These are phyloP conservation scores for Curvularia sp. DNA, from an alignment of 2,329 filamentous ascomycete species.

Conservation along the genomic window DNA sequence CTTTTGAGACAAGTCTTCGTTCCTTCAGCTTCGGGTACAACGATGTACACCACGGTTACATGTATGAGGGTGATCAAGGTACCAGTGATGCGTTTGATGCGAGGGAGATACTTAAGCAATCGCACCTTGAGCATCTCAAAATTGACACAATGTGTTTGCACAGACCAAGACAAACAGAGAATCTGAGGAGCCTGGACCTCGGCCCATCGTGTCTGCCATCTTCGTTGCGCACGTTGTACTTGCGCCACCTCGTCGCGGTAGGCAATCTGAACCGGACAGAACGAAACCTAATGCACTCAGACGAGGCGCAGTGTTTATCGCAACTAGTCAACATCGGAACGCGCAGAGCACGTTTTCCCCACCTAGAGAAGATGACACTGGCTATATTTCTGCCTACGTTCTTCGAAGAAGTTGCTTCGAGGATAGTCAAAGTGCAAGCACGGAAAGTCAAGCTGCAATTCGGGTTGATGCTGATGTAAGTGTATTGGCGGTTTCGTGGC, in stretches of 20 bases:
- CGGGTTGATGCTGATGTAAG: conserved; percentile 14
- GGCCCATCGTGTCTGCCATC: conserved; percentile 14
- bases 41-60: background rate
- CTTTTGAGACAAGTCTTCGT: conserved; percentile 16
- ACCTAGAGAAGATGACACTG: conserved; percentile 14
- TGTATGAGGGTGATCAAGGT: background rate
- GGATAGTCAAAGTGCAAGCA: conserved; percentile 12
- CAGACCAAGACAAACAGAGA: conserved; percentile 1
- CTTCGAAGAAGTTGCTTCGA: conserved; percentile 16
- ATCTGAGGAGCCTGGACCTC: conserved; percentile 13
- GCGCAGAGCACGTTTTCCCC: conserved; percentile 12
- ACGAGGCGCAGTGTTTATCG: conserved; percentile 20
- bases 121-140: conserved; percentile 12
- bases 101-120: conserved; percentile 10
- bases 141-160: conserved; percentile 21
- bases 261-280: conserved; percentile 11
- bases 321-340: conserved; percentile 12
- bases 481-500: background rate
- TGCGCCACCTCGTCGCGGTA: conserved; percentile 12
- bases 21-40: conserved; percentile 12
- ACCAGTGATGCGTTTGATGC: conserved; percentile 5
- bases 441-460: conserved; percentile 8
- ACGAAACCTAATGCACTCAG: conserved; percentile 18
- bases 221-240: conserved; percentile 15
- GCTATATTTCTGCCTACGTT: conserved; percentile 10